These are phyloP conservation scores for Claviceps cyperi DNA, from an alignment of 2,329 filamentous ascomycete species.

Conservation along the genomic window DNA sequence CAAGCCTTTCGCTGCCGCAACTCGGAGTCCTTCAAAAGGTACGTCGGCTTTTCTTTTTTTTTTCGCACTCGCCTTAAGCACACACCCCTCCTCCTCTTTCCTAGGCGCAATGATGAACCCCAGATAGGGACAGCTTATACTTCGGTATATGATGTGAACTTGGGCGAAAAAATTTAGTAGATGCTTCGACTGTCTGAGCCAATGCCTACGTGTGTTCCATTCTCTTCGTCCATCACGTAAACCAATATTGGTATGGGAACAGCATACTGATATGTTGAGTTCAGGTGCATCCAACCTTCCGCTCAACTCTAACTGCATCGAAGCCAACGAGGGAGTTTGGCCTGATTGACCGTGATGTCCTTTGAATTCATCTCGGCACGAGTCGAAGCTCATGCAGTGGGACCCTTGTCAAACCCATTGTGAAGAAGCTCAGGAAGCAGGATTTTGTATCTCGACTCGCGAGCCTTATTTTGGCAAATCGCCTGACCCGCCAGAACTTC, in stretches of 20 bases:
- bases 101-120: conserved; percentile 70
- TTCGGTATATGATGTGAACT: conserved; percentile 75
- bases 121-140: conserved; percentile 99
- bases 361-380: too few relatives aligned
- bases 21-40: conserved; percentile 81
- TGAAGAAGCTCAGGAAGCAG: too few relatives aligned
- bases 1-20: conserved; percentile 19
- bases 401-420: too few relatives aligned
- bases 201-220: conserved; percentile 12
- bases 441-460: too few relatives aligned
- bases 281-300: conserved; percentile 58
- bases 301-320: conserved; percentile 48
- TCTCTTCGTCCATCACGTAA: neutral
- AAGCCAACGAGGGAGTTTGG: conserved; percentile 79
- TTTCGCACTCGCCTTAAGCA: neutral
- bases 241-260: neutral
- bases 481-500: too few relatives aligned
- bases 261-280: conserved; percentile 14
- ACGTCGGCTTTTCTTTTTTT: conserved; percentile 26
- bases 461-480: too few relatives aligned
- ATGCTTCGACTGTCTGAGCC: conserved; percentile 82
- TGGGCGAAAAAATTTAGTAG: conserved; percentile 99
- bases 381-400: too few relatives aligned
- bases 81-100: neutral
- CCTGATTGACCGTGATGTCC: conserved; percentile 44